Conservation (phyloP, 148 eudicot genomes). For the Chenopodium berlandieri region DNA sequence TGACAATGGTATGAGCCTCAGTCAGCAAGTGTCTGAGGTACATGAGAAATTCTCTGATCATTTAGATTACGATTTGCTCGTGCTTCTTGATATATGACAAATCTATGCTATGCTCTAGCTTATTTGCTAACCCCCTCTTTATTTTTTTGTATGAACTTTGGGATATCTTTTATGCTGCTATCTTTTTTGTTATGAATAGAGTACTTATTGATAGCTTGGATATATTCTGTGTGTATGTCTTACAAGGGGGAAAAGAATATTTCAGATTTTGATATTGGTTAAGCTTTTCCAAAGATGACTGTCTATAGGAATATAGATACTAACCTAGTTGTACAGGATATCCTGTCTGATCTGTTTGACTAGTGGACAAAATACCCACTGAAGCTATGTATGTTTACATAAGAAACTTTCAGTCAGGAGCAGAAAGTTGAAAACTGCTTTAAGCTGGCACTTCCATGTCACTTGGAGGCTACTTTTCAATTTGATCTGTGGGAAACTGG, state of each 20-base stretch:
- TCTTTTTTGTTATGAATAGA: neutral
- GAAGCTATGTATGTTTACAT: too few species aligned
- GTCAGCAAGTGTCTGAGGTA: constrained; percentile 41
- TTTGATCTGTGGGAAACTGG: too few species aligned
- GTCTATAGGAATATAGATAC: neutral
- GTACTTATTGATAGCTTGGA: neutral
- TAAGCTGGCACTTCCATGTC: too few species aligned
- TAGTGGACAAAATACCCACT: neutral
- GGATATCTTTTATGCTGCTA: neutral
- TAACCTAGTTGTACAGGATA: neutral
- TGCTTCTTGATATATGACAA: neutral
- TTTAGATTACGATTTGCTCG: neutral
- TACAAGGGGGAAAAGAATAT: neutral
- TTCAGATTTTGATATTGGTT: neutral
- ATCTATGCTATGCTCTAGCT: neutral
- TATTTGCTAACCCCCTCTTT: neutral
- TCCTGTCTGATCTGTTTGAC: neutral
- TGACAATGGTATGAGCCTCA: constrained; percentile 12
- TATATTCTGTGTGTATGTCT: neutral
- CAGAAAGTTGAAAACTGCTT: too few species aligned
- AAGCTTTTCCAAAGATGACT: neutral
- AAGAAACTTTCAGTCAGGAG: too few species aligned
- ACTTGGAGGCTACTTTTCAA: too few species aligned
- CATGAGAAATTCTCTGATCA: neutral
- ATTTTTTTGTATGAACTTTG: neutral